Base-by-base conservation (phyloP, 192 early-diverging fungal species). In the Chytriomyces sp. region DNA sequence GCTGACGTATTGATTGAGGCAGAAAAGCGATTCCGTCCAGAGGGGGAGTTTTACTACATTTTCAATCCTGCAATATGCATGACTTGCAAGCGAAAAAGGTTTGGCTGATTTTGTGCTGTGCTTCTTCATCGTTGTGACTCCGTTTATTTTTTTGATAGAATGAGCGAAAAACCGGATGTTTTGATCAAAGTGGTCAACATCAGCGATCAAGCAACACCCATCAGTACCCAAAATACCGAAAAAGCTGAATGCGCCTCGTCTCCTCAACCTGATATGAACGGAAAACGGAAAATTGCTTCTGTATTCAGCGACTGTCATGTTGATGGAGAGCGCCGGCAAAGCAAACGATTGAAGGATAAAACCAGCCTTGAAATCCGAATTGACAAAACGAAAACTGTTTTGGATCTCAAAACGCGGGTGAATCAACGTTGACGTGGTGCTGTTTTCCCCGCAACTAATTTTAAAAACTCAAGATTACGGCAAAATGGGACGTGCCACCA, bases 401-500 rank as follows among this genome's bases (percentile, higher is more conserved):
- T 73, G 61, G 71, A 73, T 73, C 23, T 73, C 5, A 73, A 73
- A 59, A 73, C 59, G 8, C 10, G 46, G 67, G 67, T 68, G 3
- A 35, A 1, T 3, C 35, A 35, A 35, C 35, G 11, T 48, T 43
- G 0, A 10, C 59, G 44, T n/a, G 44, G 35, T 67, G 28, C 47
- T 45, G 11, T 48, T 68, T 47, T 6, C 48, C 18, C 20, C 59
- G 53, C 69, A 35, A 10, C 35, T 35, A 35, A 35, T 35, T 35
- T 35, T 35, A 35, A 35, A 35, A 35, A 1, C 35, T 20, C 13
- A 13, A 73, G 71, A 73, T 73, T 45, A 49, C 59, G 7, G 44
- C n/a, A 8, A 73, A 73, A 28, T 73, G 71, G 71, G 43, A 48
- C 11, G 71, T 73, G 10, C 71, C 71, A 23, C 71, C 71, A 9